phyloP scores from a whole-genome alignment of 495 filamentous ascomycete species.

The Penicillium coprophilum region DNA sequence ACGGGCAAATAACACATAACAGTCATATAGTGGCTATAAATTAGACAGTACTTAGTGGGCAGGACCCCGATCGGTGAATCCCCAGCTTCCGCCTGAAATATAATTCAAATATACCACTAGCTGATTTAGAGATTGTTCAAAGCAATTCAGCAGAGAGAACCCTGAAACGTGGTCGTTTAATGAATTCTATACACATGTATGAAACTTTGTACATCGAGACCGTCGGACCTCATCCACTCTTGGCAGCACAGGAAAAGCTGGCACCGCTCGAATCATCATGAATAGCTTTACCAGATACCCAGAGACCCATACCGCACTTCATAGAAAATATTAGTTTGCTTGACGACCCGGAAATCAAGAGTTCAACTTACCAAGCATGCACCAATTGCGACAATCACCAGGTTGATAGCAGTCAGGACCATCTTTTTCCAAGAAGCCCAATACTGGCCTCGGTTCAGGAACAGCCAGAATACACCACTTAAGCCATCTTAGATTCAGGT shows the following conservation, averaged over 20 bases:
- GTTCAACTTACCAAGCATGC: conserved; percentile 24
- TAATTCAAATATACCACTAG: too few species aligned
- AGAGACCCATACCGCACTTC: conserved; percentile 33
- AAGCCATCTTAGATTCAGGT: conserved; percentile 25
- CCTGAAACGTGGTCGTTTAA: neutral
- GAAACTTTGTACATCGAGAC: too few species aligned
- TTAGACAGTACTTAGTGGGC: too few species aligned
- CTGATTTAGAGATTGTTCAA: neutral
- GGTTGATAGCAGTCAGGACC: conserved; percentile 33
- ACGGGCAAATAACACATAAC: too few species aligned
- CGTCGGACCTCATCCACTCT: neutral
- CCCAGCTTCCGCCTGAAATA: too few species aligned
- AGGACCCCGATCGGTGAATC: too few species aligned
- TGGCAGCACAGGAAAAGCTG: conserved; percentile 25
- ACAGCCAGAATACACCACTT: conserved; percentile 41
- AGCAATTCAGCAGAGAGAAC: neutral
- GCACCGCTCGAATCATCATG: conserved; percentile 16
- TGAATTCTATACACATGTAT: neutral
- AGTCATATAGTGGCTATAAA: too few species aligned
- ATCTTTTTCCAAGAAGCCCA: conserved; percentile 25
- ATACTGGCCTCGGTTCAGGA: conserved; percentile 36
- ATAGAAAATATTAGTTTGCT: neutral
- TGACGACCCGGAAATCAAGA: neutral
- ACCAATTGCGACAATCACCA: conserved; percentile 31
- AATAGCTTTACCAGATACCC: conserved; percentile 32